Conservation (phyloP, 345 rosid species). For the Heritiera fomes region DNA sequence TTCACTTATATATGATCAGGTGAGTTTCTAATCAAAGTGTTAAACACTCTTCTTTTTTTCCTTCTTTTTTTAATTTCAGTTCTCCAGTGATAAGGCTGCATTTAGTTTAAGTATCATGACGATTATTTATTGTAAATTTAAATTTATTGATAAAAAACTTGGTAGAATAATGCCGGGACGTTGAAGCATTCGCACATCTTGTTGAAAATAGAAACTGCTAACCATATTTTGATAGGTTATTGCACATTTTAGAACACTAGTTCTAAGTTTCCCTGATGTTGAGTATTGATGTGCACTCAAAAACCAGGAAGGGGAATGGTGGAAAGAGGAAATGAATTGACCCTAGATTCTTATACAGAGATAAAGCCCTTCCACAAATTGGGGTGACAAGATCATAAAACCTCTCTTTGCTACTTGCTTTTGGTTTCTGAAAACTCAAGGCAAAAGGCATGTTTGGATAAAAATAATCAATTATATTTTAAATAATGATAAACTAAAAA, state of each 20-base stretch:
- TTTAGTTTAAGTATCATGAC: neutral
- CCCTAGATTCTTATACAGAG: neutral
- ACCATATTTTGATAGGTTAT: neutral
- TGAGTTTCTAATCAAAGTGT: slow-evolving; percentile 19
- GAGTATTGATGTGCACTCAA: neutral
- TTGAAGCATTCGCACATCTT: neutral
- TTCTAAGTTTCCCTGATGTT: neutral
- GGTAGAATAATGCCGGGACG: neutral
- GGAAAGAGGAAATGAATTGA: neutral
- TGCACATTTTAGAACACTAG: neutral
- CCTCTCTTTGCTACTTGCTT: neutral
- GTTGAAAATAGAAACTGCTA: neutral
- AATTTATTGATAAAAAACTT: neutral
- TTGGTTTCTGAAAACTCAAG: neutral
- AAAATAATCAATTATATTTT: neutral
- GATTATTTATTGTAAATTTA: neutral
- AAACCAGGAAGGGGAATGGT: neutral
- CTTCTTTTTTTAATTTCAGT: neutral
- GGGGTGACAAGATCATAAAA: neutral
- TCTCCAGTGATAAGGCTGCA: neutral
- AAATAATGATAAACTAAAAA: neutral
- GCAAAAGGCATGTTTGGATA: neutral
- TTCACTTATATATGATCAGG: slow-evolving; percentile 69
- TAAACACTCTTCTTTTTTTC: neutral
- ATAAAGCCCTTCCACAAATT: neutral